A percentile compares a stretch with the other conserved stretches of the same genome.
Evolutionary conservation across 139 green algal genomes (phyloP).

Genomic region (Coccomyxa sp.): DNA sequence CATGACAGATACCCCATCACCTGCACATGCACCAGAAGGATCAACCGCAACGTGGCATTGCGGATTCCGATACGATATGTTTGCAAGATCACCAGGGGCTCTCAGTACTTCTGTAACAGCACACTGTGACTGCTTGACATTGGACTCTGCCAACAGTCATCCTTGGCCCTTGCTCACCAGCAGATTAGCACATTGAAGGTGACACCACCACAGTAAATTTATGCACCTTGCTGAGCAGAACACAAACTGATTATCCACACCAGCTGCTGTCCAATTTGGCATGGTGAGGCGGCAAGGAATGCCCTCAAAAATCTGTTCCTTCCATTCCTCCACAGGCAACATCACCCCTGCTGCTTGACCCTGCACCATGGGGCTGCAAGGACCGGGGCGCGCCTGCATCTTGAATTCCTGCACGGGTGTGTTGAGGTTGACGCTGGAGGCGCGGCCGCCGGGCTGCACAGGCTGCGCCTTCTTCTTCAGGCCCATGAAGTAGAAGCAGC

Average conservation of each 20-base stretch:
- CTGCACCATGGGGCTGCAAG: not conserved
- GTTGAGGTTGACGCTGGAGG: slow-evolving; percentile 54
- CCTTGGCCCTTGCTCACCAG: no score
- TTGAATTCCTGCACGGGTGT: slow-evolving; percentile 68
- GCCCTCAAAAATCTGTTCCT: not conserved
- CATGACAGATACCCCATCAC: slow-evolving; percentile 35
- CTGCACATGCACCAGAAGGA: slow-evolving; percentile 13
- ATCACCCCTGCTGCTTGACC: not conserved
- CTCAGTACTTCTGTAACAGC: not conserved
- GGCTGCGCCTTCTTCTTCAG: slow-evolving; percentile 53
- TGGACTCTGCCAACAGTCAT: no score
- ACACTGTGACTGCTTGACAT: not conserved
- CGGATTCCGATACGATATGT: not conserved
- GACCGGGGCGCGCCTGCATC: slow-evolving; percentile 24
- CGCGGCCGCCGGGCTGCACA: not conserved
- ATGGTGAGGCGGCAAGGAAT: not conserved
- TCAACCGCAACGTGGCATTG: not conserved
- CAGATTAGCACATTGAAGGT: no score
- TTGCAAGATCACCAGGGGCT: not conserved
- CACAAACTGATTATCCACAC: not conserved
- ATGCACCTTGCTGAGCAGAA: not conserved
- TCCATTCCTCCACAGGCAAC: not conserved
- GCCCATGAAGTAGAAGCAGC: slow-evolving; percentile 68
- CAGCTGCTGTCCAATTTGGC: no score
- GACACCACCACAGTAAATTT: no score